Base-by-base conservation (phyloP, 2,329 filamentous ascomycete species). In the Pezicula neosporulosa region DNA sequence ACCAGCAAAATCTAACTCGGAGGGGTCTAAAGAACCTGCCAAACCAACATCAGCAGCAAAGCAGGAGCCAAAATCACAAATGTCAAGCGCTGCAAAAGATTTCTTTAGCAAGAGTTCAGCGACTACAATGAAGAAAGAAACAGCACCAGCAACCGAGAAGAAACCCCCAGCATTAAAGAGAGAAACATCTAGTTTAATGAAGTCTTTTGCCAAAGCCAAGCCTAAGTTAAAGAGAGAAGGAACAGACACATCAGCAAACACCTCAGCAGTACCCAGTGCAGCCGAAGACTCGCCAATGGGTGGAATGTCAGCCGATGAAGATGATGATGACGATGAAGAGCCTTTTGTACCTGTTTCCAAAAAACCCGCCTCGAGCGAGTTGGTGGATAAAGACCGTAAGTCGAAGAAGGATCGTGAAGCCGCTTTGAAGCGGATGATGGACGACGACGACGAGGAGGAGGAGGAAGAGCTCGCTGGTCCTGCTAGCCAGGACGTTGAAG, bases 141-240 rank as follows among this genome's bases (percentile, higher is more conserved):
- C 44, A 56, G 56, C 15, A 33, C 49, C 12, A 56, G 60, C 10
- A 62, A 53, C 49, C 57, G 62, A 50, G 64, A 63, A 57, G 54
- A 49, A 55, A 13, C 61, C 63, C 8, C 48, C 59, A 33, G 51
- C 68, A 0, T 58, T 78, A 3, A 90, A 89, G 63, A 81, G 80
- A 51, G 79, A 81, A 48, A 76, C 73, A 15, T 81, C 85, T 12
- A 73, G 81, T 53, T 82, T 95, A 24, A 90, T 94, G 76, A 85
- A 86, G 54, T 87, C 89, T 0, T 95, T 95, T 66, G 87, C 89
- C 13, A 89, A 87, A 62, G 68, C 76, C 2, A 85, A 84, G 60
- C 74, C 84, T 4, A 89, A 85, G 61, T 57, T 58, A 58, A 77
- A 70, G 63, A 70, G 60, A 56, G 74, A 65, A 66, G 70, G 67